phyloP scores from a whole-genome alignment of 352 stramenopile genomes.

The Albugo laibachii region DNA sequence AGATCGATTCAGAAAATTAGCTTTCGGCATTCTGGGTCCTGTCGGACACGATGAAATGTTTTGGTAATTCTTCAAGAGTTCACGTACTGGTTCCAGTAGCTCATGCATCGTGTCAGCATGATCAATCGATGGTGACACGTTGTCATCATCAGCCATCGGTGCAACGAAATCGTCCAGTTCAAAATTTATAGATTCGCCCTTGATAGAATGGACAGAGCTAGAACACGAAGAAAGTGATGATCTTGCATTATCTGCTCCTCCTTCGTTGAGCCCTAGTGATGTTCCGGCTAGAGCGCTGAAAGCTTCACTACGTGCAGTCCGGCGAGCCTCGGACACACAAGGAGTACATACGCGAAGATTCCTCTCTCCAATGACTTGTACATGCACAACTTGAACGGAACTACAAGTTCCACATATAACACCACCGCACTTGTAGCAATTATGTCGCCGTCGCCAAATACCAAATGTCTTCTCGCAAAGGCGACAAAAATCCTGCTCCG shows the following conservation, averaged over 20 bases:
- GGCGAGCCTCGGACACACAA: slow-evolving; percentile 49
- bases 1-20: slow-evolving; percentile 38
- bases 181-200: too few species aligned
- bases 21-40: slow-evolving; percentile 23
- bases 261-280: too few species aligned
- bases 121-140: too few species aligned
- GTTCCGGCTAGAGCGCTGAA: too few species aligned
- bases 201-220: too few species aligned
- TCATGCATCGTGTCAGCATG: slow-evolving; percentile 12
- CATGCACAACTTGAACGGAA: slow-evolving; percentile 29
- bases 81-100: slow-evolving; percentile 49
- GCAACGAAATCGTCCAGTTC: too few species aligned
- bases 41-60: slow-evolving; percentile 33
- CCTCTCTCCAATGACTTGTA: slow-evolving; percentile 50
- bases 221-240: too few species aligned
- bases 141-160: too few species aligned
- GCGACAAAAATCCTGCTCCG: slow-evolving; percentile 42
- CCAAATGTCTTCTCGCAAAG: slow-evolving; percentile 64
- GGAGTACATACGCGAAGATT: slow-evolving; percentile 60
- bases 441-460: slow-evolving; percentile 46
- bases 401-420: slow-evolving; percentile 64
- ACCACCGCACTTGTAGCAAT: slow-evolving; percentile 71
- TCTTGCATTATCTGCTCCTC: too few species aligned
- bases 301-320: slow-evolving; percentile 18
- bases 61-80: slow-evolving; percentile 65